Percentiles rank a stretch among this genome's conserved stretches.
These are phyloP conservation scores for Pseudomonodictys pantanalensis DNA, from an alignment of 495 filamentous ascomycete genomes.

Conservation along the genomic window DNA sequence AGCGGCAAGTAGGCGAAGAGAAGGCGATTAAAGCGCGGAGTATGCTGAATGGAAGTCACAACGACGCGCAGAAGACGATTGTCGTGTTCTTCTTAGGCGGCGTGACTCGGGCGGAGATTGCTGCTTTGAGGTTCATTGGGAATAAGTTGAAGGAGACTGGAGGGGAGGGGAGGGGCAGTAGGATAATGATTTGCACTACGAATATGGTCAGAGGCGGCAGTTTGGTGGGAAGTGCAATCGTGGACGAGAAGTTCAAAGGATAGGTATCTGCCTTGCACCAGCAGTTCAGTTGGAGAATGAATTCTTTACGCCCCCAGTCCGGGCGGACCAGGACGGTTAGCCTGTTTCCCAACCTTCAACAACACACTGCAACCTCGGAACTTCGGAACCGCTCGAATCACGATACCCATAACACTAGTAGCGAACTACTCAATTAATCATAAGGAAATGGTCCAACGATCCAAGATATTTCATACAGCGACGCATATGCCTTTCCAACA, in stretches of 20 bases:
- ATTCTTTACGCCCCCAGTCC: not conserved
- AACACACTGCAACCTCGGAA: no score
- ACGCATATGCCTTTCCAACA: no score
- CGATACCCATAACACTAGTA: no score
- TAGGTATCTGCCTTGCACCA: no score
- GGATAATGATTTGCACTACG: slow-evolving; percentile 89
- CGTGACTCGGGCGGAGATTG: slow-evolving; percentile 93
- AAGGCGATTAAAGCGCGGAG: slow-evolving; percentile 87
- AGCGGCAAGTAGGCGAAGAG: slow-evolving; percentile 89
- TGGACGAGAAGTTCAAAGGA: slow-evolving; percentile 61
- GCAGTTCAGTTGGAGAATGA: no score
- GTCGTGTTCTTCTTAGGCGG: slow-evolving; percentile 95
- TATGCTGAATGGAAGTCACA: slow-evolving; percentile 63
- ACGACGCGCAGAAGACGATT: slow-evolving; percentile 67
- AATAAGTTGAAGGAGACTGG: slow-evolving; percentile 70
- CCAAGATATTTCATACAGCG: no score
- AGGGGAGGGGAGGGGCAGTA: slow-evolving; percentile 74
- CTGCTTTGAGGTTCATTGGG: slow-evolving; percentile 86
- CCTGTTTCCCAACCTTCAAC: no score
- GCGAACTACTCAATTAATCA: no score
- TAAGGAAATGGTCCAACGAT: no score
- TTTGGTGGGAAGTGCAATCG: slow-evolving; percentile 86
- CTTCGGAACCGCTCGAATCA: no score
- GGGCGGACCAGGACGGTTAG: no score
- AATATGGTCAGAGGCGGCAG: slow-evolving; percentile 83